A percentile compares a stretch with the other conserved stretches of the same genome.
Evolutionary conservation across 164 flowering plant genomes (phyloP).

Genomic region (Platanus orientalis): DNA sequence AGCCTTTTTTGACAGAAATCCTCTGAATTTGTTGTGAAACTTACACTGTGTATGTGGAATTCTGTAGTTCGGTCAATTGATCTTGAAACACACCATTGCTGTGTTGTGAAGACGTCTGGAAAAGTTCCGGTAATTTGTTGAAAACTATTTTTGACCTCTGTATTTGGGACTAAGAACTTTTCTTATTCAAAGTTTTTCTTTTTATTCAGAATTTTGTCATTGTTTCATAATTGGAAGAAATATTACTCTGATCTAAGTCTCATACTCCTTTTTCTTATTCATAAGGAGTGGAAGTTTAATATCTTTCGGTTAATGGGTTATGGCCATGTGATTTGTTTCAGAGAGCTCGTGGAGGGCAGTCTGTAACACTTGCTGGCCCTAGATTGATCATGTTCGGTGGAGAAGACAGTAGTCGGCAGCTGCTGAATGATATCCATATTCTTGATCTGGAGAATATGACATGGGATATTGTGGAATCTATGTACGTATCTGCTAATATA

Average conservation of each 20-base stretch:
- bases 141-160: neutral
- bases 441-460: constrained; percentile 82
- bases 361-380: constrained; percentile 69
- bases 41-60: constrained; percentile 13
- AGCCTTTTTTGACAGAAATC: constrained; percentile 1
- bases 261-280: neutral
- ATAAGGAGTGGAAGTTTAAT: constrained; percentile 5
- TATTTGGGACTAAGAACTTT: neutral
- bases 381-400: constrained; percentile 89
- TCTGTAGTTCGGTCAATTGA: constrained; percentile 68
- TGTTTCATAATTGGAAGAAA: neutral
- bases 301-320: constrained; percentile 2
- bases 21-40: constrained; percentile 5
- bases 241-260: neutral
- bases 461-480: constrained; percentile 55
- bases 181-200: neutral
- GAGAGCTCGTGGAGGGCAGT: constrained; percentile 90
- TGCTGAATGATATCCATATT: constrained; percentile 71
- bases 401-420: constrained; percentile 53
- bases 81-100: constrained; percentile 48
- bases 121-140: constrained; percentile 63
- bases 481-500: constrained; percentile 33
- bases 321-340: constrained; percentile 26
- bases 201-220: neutral
- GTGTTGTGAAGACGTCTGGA: constrained; percentile 65